Conservation (phyloP, 345 rosid genomes). For the Clarkia xantiana region DNA sequence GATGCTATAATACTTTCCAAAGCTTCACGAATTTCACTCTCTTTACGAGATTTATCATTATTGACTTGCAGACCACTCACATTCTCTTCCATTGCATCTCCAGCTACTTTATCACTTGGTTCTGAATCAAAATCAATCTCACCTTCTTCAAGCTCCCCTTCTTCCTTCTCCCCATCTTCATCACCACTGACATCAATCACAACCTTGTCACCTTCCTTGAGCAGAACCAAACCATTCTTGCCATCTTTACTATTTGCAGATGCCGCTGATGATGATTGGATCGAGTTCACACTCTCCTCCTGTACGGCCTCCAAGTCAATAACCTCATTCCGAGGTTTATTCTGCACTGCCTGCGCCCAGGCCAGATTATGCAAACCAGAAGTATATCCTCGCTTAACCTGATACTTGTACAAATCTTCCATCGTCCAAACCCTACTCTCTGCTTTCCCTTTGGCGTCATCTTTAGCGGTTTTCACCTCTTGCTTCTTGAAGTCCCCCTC, state of each 20-base stretch:
- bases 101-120: slow-evolving; percentile 10
- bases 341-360: slow-evolving; percentile 97
- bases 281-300: slow-evolving; percentile 23
- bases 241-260: slow-evolving; percentile 17
- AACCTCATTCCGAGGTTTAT: slow-evolving; percentile 51
- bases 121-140: slow-evolving; percentile 76
- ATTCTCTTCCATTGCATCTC: slow-evolving; percentile 10
- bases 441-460: slow-evolving; percentile 13
- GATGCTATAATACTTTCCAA: slow-evolving; percentile 41
- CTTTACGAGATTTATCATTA: slow-evolving; percentile 12
- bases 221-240: slow-evolving; percentile 7
- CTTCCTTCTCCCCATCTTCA: slow-evolving; percentile 58
- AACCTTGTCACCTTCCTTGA: slow-evolving; percentile 20
- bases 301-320: slow-evolving; percentile 38
- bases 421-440: slow-evolving; percentile 74
- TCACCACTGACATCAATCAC: slow-evolving; percentile 50
- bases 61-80: slow-evolving; percentile 11
- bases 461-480: slow-evolving; percentile 20
- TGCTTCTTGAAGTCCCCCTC: slow-evolving; percentile 41
- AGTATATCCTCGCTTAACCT: slow-evolving; percentile 33
- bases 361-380: slow-evolving; percentile 67
- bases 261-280: slow-evolving; percentile 26
- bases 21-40: slow-evolving; percentile 28
- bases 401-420: slow-evolving; percentile 55
- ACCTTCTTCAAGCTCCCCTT: slow-evolving; percentile 95